phyloP scores from a whole-genome alignment of 371 early-diverging fungal genomes.

The Zopfochytrium polystomum region DNA sequence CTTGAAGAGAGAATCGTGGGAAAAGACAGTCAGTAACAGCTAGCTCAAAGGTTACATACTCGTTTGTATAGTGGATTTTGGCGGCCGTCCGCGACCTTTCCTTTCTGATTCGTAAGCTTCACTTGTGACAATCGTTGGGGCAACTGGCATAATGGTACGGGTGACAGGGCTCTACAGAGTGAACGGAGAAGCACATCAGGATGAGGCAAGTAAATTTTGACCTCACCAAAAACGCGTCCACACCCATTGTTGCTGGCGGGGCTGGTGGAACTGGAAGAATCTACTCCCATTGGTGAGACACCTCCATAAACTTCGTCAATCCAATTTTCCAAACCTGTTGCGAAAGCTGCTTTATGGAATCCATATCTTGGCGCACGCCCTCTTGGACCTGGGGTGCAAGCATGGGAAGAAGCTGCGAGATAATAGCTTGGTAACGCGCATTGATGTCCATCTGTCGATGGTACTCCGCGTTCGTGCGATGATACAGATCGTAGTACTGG shows the following conservation, averaged over 20 bases:
- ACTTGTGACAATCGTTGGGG: neutral
- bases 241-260: neutral
- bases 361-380: constrained; percentile 25
- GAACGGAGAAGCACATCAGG: neutral
- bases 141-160: neutral
- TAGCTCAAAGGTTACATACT: too few relatives aligned
- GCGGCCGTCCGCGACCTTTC: constrained; percentile 3
- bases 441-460: constrained; percentile 17
- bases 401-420: constrained; percentile 22
- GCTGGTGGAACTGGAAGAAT: neutral
- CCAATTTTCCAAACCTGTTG: neutral
- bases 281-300: neutral
- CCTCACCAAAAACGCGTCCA: neutral
- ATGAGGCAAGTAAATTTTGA: too few relatives aligned
- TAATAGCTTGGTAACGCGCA: constrained; percentile 22
- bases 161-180: neutral
- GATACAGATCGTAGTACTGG: constrained; percentile 14
- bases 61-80: neutral
- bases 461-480: constrained; percentile 4
- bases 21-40: neutral
- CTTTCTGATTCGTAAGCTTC: neutral
- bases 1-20: neutral
- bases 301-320: neutral
- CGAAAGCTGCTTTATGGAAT: constrained; percentile 15
- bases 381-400: constrained; percentile 17